These are phyloP conservation scores for Schizochytrium sp. DNA, from an alignment of 108 stramenopile species.

Conservation along the genomic window DNA sequence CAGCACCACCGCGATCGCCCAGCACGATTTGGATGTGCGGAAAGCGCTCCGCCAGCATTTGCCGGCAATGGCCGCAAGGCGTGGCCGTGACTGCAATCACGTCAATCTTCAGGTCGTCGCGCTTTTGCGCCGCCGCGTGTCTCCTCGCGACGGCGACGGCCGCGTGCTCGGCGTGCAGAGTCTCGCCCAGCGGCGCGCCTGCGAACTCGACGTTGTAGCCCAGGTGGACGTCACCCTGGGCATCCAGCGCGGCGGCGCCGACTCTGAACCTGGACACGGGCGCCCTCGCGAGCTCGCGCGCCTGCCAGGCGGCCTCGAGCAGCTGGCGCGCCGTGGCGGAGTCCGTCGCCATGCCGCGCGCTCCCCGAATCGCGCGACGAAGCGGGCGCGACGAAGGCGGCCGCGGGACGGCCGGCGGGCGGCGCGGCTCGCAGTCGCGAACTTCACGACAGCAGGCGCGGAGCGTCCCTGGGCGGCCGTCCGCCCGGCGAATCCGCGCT, in stretches of 20 bases:
- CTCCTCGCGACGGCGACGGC: background rate
- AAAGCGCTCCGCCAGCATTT: background rate
- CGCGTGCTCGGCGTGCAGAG: background rate
- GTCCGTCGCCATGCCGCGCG: too few relatives aligned
- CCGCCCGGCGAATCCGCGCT: too few relatives aligned
- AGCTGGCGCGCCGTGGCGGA: background rate
- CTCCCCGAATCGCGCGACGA: too few relatives aligned
- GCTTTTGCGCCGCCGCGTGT: background rate
- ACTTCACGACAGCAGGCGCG: too few relatives aligned
- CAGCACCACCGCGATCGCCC: background rate
- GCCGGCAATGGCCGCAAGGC: conserved; percentile 7
- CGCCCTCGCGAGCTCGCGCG: background rate
- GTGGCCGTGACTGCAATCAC: background rate
- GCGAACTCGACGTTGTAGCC: background rate
- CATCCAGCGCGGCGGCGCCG: background rate
- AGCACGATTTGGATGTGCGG: background rate
- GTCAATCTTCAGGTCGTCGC: background rate
- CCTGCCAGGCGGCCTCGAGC: background rate
- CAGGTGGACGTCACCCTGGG: background rate
- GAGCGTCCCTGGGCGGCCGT: too few relatives aligned
- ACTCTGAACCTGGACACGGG: background rate
- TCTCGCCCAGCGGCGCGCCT: background rate
- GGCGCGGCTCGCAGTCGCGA: too few relatives aligned
- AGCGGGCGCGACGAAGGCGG: too few relatives aligned
- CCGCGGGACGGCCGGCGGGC: too few relatives aligned